These are phyloP conservation scores for Colletotrichum gloeosporioides DNA, from an alignment of 2,329 filamentous ascomycete genomes.

Conservation along the genomic window DNA sequence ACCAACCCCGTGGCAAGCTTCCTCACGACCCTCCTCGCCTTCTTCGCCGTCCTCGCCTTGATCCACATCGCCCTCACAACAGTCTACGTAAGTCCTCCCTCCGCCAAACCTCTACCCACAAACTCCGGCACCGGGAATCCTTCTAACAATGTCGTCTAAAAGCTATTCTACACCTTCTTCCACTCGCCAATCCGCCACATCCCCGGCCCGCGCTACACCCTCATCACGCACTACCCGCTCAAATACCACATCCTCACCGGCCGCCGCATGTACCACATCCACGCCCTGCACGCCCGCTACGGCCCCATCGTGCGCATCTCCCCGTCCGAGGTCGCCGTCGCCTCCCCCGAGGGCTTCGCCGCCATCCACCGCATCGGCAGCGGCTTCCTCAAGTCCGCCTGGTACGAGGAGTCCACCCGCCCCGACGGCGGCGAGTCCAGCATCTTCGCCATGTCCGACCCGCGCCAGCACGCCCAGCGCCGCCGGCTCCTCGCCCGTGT, in stretches of 20 bases:
- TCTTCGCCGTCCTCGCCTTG: not conserved
- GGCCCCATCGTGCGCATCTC: constrained; percentile 11
- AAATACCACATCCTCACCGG: constrained; percentile 1
- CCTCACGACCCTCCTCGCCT: not conserved
- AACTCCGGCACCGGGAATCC: not conserved
- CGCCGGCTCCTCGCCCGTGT: constrained; percentile 46
- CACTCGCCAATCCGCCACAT: constrained; percentile 1
- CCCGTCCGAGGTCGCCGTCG: constrained; percentile 3
- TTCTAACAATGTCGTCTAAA: not conserved
- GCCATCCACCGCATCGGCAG: constrained; percentile 8
- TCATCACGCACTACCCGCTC: not conserved
- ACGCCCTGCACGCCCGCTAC: constrained; percentile 1
- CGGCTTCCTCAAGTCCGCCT: constrained; percentile 6
- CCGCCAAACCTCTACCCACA: not conserved
- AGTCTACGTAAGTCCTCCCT: not conserved
- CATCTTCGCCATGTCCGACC: constrained; percentile 10
- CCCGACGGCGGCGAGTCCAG: not conserved
- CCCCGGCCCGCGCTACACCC: constrained; percentile 3
- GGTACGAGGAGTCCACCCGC: constrained; percentile 5
- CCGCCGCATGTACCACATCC: constrained; percentile 6
- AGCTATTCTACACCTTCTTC: not conserved
- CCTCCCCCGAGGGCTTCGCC: not conserved
- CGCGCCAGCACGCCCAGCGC: not conserved
- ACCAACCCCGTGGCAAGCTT: not conserved
- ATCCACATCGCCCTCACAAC: not conserved